Evolutionary conservation across 2,329 filamentous ascomycete species (phyloP), one percentile per base, ranked within the genome.

Genomic region (Monosporascus sp.): DNA sequence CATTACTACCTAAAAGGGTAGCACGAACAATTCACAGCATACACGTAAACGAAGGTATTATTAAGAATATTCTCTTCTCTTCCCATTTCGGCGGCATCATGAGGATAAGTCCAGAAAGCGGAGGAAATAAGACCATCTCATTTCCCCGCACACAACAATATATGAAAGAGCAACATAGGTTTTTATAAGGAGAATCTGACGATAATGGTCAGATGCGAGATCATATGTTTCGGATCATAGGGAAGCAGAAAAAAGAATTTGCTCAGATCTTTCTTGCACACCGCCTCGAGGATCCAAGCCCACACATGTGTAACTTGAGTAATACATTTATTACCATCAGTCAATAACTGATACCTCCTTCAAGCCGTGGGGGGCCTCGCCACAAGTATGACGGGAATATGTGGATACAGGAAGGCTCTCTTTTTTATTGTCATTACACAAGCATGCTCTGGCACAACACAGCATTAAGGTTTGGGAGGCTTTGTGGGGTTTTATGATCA

Each of bases 51-150:
- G 16, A 22, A 41, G 26, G 43, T 37, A 40, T 43, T 19, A 38
- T 43, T 46, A 47, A 44, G 41, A 47, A 19, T 54, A 52, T 54
- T 56, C 54, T 57, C 57, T 54, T 48, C 53, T 37, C 52, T 53
- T 49, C 51, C 45, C 24, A 49, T 24, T 52, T 54, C 46, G 51
- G 54, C 49, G 58, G 45, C 52, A 60, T 57, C 57, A 31, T 31
- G 27, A 31, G 27, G 4, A 31, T 31, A 31, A 11, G 3, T 31
- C 7, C 26, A 27, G 26, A 27, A 9, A 9, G 26, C 26, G 26
- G 26, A 27, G 26, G 26, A 27, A 27, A 24, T 9, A 27, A 3
- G 8, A 9, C 26, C 2, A 27, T 27, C 26, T 1, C 26, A 27
- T 9, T 45, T 45, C 43, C 43, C 43, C 43, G 43, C 43, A 45